Evolutionary conservation across 2,329 filamentous ascomycete species (phyloP), one percentile per base, ranked within the genome.

Genomic region (Aciculosporium take): DNA sequence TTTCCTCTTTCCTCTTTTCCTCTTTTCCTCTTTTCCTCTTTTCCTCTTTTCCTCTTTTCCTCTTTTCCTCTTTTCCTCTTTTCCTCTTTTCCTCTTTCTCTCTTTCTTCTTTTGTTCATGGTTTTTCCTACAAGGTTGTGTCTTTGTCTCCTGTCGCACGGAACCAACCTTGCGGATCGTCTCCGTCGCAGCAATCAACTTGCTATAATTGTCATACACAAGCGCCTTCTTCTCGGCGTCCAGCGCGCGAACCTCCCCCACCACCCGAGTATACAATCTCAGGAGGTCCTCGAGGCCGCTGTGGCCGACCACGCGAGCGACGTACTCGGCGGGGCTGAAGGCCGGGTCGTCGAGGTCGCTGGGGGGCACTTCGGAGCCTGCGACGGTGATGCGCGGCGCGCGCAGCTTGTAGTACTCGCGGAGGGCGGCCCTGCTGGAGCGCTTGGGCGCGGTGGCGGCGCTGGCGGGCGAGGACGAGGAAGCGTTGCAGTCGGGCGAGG

Each of bases 121-220:
- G n/a, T n/a, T n/a, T n/a, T n/a, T n/a, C n/a, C n/a, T n/a, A n/a
- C n/a, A n/a, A n/a, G n/a, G n/a, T n/a, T n/a, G n/a, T n/a, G n/a
- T n/a, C n/a, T n/a, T n/a, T n/a, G 15, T 21, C 8, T 33, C 17
- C 31, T 13, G 31, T 10, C 7, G 9, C 31, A 5, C n/a, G 13
- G n/a, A 23, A 36, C 38, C 13, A 51, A 76, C 75, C 64, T 84
- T 86, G 38, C 84, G 75, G 54, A 98, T 98, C 3, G 89, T 96
- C 61, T 94, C 89, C 9, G 93, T 95, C 1, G 91, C 91, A n/a
- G 81, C 76, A 50, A 98, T 95, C 50, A 98, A 65, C 64, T 96
- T 96, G 51, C 83, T 91, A 61, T 96, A 98, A 58, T 98, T 98
- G 59, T 98, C 89, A 60, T 98, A 98, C 4, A 98, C 91, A 46